phyloP scores from a whole-genome alignment of 164 flowering plant genomes.

The Umbellularia californica region DNA sequence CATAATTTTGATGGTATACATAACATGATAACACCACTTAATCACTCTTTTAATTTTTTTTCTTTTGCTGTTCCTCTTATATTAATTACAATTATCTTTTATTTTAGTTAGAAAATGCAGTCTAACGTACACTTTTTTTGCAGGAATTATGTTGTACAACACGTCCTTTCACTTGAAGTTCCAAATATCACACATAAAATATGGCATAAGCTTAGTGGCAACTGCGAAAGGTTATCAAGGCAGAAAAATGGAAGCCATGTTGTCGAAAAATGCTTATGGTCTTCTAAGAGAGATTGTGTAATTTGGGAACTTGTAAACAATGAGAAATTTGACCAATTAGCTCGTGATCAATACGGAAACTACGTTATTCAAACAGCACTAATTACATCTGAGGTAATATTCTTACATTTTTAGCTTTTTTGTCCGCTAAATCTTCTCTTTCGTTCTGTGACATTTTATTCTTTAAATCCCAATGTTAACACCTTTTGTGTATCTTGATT shows the following conservation, averaged over 20 bases:
- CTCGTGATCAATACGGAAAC: not conserved
- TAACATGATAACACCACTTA: too few relatives aligned
- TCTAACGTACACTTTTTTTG: not conserved
- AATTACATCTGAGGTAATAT: not conserved
- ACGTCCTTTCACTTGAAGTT: not conserved
- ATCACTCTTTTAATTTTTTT: too few relatives aligned
- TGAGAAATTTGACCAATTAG: not conserved
- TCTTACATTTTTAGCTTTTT: too few relatives aligned
- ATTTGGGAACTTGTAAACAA: not conserved
- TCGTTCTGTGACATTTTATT: not conserved
- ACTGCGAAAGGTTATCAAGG: not conserved
- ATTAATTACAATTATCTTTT: too few relatives aligned
- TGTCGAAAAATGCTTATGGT: not conserved
- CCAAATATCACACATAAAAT: not conserved
- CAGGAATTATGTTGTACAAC: slow-evolving; percentile 4
- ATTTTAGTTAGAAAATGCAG: too few relatives aligned
- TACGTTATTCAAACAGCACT: slow-evolving; percentile 2
- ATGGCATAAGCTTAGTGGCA: not conserved
- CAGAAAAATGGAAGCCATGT: slow-evolving; percentile 3
- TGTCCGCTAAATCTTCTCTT: too few relatives aligned
- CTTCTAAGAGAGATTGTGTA: not conserved
- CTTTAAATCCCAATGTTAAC: not conserved
- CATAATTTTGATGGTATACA: too few relatives aligned
- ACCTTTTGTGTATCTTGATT: not conserved
- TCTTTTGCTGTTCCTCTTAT: too few relatives aligned